Evolutionary conservation across 2,329 filamentous ascomycete species (phyloP).

Genomic region (Calycina herbarum): DNA sequence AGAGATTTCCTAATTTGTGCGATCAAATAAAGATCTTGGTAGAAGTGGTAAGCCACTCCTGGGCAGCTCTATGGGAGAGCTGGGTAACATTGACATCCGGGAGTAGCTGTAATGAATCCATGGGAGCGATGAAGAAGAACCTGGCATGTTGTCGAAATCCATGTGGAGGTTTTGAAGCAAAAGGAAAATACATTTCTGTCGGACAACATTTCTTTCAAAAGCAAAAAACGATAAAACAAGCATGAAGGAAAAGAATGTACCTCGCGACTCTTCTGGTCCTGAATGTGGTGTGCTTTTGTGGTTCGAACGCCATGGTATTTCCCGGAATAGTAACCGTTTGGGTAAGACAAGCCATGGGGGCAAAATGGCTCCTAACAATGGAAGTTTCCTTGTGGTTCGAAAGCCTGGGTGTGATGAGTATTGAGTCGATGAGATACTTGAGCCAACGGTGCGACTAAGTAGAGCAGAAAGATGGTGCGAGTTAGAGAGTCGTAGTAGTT

Average conservation of each 20-base stretch:
- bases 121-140: slow-evolving; percentile 1
- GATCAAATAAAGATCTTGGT: slow-evolving; percentile 4
- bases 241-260: slow-evolving; percentile 35
- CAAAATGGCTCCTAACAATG: slow-evolving; percentile 21
- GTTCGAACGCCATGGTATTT: slow-evolving; percentile 35
- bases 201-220: slow-evolving; percentile 30
- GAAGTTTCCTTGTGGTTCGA: slow-evolving; percentile 19
- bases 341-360: slow-evolving; percentile 37
- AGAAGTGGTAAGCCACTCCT: background rate
- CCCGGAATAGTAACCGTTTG: slow-evolving; percentile 34
- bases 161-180: slow-evolving; percentile 16
- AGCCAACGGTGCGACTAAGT: slow-evolving; percentile 25
- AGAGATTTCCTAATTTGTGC: background rate
- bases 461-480: slow-evolving; percentile 14
- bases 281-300: slow-evolving; percentile 28
- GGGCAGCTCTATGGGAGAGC: background rate
- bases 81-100: background rate
- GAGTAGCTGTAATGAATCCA: slow-evolving; percentile 11
- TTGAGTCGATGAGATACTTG: slow-evolving; percentile 16
- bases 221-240: slow-evolving; percentile 27
- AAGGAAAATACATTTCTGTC: slow-evolving; percentile 33
- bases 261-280: slow-evolving; percentile 37
- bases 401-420: slow-evolving; percentile 16
- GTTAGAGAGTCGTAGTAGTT: slow-evolving; percentile 12
- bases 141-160: slow-evolving; percentile 5